These are phyloP conservation scores for Myriosclerotinia curreyana DNA, from an alignment of 2,329 filamentous ascomycete species.

Conservation along the genomic window DNA sequence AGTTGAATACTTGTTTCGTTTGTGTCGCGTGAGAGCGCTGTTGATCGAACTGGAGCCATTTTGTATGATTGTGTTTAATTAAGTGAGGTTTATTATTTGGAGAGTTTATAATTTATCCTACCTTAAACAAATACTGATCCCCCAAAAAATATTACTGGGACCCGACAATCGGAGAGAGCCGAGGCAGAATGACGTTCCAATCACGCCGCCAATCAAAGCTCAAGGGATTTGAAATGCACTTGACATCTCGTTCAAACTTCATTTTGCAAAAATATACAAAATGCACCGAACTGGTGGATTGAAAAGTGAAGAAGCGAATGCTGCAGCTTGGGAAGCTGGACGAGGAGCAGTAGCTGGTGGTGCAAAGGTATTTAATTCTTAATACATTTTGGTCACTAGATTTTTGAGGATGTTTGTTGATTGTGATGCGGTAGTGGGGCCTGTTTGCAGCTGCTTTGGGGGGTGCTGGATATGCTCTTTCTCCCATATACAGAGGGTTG, in stretches of 20 bases:
- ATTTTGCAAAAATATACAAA: slow-evolving; percentile 15
- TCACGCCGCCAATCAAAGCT: slow-evolving; percentile 11
- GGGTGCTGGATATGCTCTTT: slow-evolving; percentile 59
- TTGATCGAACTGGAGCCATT: slow-evolving; percentile 54
- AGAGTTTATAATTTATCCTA: neutral
- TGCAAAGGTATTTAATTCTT: slow-evolving; percentile 50
- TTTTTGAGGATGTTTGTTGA: slow-evolving; percentile 17
- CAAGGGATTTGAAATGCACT: slow-evolving; percentile 13
- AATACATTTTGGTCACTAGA: neutral
- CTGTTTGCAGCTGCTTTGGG: slow-evolving; percentile 60
- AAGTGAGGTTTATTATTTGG: neutral
- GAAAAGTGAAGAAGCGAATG: slow-evolving; percentile 63
- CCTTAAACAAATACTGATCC: neutral
- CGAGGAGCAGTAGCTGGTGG: slow-evolving; percentile 66
- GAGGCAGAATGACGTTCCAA: slow-evolving; percentile 19
- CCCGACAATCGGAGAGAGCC: slow-evolving; percentile 23
- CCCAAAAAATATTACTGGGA: slow-evolving; percentile 13
- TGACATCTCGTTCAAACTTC: slow-evolving; percentile 8
- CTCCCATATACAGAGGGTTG: slow-evolving; percentile 68
- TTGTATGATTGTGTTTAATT: neutral
- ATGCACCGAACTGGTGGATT: slow-evolving; percentile 56
- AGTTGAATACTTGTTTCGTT: slow-evolving; percentile 98
- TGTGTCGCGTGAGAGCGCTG: slow-evolving; percentile 80
- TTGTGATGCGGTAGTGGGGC: slow-evolving; percentile 55
- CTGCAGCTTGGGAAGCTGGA: slow-evolving; percentile 69